Base-by-base conservation (phyloP, 768 basidiomycete genomes). In the Ramaria sp. region DNA sequence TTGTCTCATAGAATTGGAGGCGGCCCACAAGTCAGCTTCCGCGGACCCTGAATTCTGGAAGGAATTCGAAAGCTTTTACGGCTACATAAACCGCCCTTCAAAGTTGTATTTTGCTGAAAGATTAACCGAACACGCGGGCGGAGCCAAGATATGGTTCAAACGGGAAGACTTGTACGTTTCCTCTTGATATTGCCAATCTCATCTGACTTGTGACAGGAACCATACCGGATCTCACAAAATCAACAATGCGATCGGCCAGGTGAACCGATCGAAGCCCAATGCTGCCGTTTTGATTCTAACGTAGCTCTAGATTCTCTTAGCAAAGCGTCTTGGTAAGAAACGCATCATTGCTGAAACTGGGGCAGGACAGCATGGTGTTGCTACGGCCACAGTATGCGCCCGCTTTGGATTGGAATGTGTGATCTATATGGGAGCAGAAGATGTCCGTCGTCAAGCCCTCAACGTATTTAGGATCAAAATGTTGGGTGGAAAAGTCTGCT, bases 221-320 rank as follows among this genome's bases (percentile, higher is more conserved):
- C 95, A 98, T 68, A 98, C 96, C 0, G 96, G 96, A 15, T 97
- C 94, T 10, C 96, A 99, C 72, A 99, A 98, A 71, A 98, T 99
- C 67, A 98, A 98, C 72, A 99, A 99, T 68, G 95, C 95, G 22
- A 86, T 99, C 59, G 96, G 96, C 37, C 94, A 95, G 78, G 87
- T 83, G 63, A 60, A 74, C 65, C 30, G 24, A 15, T 41, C n/a
- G 49, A 48, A 33, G 15, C 41, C 11, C 22, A 17, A 48, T 47
- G n/a, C 19, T 22, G 1, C 11, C 19, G 11, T 20, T 34, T 49
- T 11, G 41, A n/a, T 15, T 43, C 61, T 63, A 11, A 61, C 54
- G n/a, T 6, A 15, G 13, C 24, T 48, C 2, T 67, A 95, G 88
- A 94, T 98, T 60, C 76, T 99, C 17, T 81, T 99, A 27, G 96